Evolutionary conservation across 139 green algal species (phyloP), one percentile per base, ranked within the genome.

Genomic region (Astrephomene gubernaculifera): DNA sequence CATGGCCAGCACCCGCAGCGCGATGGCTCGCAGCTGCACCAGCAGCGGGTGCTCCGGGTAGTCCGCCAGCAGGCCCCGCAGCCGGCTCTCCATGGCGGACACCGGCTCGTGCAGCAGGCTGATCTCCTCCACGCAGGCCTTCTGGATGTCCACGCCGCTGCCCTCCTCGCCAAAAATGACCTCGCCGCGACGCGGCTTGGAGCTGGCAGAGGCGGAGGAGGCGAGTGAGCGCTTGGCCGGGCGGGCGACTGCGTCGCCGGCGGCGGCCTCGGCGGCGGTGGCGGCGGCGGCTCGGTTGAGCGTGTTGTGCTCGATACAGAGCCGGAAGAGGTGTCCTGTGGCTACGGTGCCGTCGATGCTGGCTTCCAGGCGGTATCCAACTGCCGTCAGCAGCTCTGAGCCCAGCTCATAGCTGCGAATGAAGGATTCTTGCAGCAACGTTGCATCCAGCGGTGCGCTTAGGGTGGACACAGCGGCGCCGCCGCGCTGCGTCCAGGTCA

Each of bases 11-110:
- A 99, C 73, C n/a, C 97, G 91, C 4, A 90, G 83, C 39, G 89
- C 94, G 67, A 99, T 97, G 35, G 90, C 90, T 0, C 86, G 60
- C 70, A 99, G 93, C 91, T 98, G 92, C 79, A 85, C 35, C 61
- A 99, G 92, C 64, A 99, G 53, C 10, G 97, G 96, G 88, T 99
- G 91, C 10, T 98, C 97, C 0, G 96, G 97, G 92, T 94, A 99
- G 87, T 99, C 94, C 8, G 90, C 87, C 69, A 99, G 94, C 88
- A 99, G 91, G 67, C 86, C 43, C 2, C 29, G 38, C 57, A 99
- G 65, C 35, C 94, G 91, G n/a, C 44, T 36, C 45, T 87, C 76
- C 69, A 98, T 35, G 1, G 67, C 90, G 2, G 83, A 38, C 44
- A 98, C 57, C 0, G 96, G 95, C 31, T 75, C 87, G 83, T 92